Evolutionary conservation across 2,329 filamentous ascomycete genomes (phyloP).

Genomic region (Colletotrichum siamense): DNA sequence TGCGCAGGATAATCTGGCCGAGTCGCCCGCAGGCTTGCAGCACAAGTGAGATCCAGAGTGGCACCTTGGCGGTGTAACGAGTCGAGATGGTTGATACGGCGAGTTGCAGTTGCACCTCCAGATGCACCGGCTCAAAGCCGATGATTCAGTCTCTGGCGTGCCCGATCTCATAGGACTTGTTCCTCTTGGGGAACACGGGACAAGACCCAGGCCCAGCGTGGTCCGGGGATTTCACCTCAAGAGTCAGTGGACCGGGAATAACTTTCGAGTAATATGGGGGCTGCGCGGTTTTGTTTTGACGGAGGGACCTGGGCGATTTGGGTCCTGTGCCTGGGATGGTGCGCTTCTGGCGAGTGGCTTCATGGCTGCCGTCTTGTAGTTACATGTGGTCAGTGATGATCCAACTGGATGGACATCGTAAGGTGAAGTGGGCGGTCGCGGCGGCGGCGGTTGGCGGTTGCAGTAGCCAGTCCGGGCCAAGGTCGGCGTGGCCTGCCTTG

Average conservation of each 20-base stretch:
- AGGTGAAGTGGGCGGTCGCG: neutral
- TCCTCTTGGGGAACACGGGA: neutral
- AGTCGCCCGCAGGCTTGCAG: conserved; percentile 7
- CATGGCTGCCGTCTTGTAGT: neutral
- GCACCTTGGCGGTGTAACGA: conserved; percentile 19
- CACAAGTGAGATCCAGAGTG: conserved; percentile 9
- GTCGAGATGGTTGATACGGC: neutral
- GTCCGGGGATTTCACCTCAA: neutral
- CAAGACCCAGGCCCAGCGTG: neutral
- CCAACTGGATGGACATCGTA: neutral
- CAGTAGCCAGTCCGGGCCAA: neutral
- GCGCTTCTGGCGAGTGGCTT: conserved; percentile 1
- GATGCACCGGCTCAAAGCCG: neutral
- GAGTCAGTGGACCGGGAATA: conserved; percentile 5
- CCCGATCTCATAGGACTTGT: neutral
- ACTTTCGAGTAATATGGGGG: neutral
- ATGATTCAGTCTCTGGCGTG: neutral
- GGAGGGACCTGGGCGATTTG: neutral
- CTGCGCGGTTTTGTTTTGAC: conserved; percentile 4
- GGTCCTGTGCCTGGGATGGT: neutral
- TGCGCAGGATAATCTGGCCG: conserved; percentile 14
- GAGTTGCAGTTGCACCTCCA: neutral
- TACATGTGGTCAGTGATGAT: neutral
- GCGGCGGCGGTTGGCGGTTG: neutral
- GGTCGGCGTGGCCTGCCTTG: neutral